Conservation (phyloP, 331 rosid species). For the Arachis monticola region DNA sequence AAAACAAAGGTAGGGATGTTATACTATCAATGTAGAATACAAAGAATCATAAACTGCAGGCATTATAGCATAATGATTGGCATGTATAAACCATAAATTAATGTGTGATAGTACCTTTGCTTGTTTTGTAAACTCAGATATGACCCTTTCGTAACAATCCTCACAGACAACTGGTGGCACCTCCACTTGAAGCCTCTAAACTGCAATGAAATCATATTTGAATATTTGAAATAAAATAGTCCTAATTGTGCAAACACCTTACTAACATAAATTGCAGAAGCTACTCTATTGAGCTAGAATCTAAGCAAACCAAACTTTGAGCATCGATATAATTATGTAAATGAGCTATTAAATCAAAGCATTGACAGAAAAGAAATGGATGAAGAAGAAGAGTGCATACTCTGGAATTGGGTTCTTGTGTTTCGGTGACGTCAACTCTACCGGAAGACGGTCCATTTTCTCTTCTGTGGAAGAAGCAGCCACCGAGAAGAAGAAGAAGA, state of each 20-base stretch:
- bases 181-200: conserved; percentile 70
- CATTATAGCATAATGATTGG: neutral
- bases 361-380: no score
- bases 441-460: conserved; percentile 61
- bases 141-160: conserved; percentile 79
- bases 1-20: no score
- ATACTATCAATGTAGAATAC: no score
- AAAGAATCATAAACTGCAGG: no score
- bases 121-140: conserved; percentile 43
- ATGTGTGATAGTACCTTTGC: conserved; percentile 62
- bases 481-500: conserved; percentile 60
- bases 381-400: conserved; percentile 42
- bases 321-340: no score
- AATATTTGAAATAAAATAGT: neutral
- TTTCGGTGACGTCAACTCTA: conserved; percentile 62
- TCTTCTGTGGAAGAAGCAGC: conserved; percentile 45
- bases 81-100: conserved; percentile 5
- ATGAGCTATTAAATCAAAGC: no score
- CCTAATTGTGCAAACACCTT: neutral
- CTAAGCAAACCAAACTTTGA: no score
- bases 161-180: conserved; percentile 84
- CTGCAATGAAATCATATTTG: conserved; percentile 52
- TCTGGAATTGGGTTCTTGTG: conserved; percentile 68
- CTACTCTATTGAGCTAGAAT: no score
- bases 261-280: neutral